Conservation (phyloP, 2,329 filamentous ascomycete species). For the Albifimbria verrucaria region DNA sequence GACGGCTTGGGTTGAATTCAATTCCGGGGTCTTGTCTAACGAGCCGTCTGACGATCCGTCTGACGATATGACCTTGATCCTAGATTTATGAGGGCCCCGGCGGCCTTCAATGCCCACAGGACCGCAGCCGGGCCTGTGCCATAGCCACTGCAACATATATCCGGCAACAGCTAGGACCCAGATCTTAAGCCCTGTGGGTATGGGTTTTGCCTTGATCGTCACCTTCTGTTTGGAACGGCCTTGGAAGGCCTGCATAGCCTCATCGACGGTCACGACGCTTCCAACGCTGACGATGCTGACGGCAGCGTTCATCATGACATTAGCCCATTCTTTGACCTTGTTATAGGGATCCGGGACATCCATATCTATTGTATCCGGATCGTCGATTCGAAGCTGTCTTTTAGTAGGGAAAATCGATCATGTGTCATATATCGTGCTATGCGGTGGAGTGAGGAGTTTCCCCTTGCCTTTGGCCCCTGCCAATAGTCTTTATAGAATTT, state of each 20-base stretch:
- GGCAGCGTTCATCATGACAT: background rate
- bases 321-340: background rate
- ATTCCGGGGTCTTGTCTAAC: background rate
- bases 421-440: no score
- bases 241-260: no score
- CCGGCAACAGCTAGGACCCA: constrained; percentile 5
- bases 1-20: no score
- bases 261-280: no score
- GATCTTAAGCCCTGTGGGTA: background rate
- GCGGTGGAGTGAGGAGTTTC: background rate
- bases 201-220: background rate
- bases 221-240: no score
- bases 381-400: no score
- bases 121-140: no score
- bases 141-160: constrained; percentile 8
- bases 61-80: background rate
- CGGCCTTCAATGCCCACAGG: no score
- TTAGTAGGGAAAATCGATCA: no score
- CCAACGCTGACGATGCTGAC: background rate
- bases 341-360: background rate
- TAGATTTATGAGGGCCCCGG: background rate
- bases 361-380: no score
- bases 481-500: no score
- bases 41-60: background rate
- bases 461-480: no score